Conservation (phyloP, 2,329 filamentous ascomycete species). For the Daldinia sp. region DNA sequence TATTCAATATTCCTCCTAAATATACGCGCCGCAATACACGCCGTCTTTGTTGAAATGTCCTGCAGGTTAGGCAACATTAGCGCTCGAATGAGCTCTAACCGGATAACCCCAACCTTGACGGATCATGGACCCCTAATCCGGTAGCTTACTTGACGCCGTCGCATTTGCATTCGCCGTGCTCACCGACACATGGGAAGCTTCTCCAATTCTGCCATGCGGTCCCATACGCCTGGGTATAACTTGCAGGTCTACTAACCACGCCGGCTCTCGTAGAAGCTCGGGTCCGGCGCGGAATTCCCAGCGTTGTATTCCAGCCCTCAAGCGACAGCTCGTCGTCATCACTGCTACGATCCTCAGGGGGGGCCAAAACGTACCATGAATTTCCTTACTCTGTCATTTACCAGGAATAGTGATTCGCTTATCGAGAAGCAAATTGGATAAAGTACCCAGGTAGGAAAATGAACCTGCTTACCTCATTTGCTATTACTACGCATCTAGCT, state of each 20-base stretch:
- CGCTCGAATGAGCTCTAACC: slow-evolving; percentile 14
- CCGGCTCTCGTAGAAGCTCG: slow-evolving; percentile 15
- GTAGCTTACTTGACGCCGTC: not conserved
- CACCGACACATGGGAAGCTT: slow-evolving; percentile 7
- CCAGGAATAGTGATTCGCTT: slow-evolving; percentile 16
- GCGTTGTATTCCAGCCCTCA: slow-evolving; percentile 26
- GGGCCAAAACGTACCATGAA: not conserved
- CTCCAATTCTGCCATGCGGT: slow-evolving; percentile 12
- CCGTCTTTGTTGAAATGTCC: slow-evolving; percentile 9
- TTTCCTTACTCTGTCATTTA: slow-evolving; percentile 5
- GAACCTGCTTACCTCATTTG: not conserved
- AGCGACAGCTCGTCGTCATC: slow-evolving; percentile 4
- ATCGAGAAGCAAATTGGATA: slow-evolving; percentile 1
- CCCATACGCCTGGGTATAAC: slow-evolving; percentile 24
- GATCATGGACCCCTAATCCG: slow-evolving; percentile 12
- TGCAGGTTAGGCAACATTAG: slow-evolving; percentile 15
- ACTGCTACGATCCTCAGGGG: slow-evolving; percentile 11
- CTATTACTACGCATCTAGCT: not conserved
- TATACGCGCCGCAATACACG: slow-evolving; percentile 16
- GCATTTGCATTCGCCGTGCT: slow-evolving; percentile 13
- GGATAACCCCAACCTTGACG: slow-evolving; percentile 18
- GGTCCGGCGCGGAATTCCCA: slow-evolving; percentile 16
- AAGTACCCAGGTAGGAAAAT: not conserved
- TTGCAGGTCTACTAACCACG: slow-evolving; percentile 10
- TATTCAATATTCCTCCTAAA: slow-evolving; percentile 12